Evolutionary conservation across 139 green algal species (phyloP).

Genomic region (Ulvella scutata): DNA sequence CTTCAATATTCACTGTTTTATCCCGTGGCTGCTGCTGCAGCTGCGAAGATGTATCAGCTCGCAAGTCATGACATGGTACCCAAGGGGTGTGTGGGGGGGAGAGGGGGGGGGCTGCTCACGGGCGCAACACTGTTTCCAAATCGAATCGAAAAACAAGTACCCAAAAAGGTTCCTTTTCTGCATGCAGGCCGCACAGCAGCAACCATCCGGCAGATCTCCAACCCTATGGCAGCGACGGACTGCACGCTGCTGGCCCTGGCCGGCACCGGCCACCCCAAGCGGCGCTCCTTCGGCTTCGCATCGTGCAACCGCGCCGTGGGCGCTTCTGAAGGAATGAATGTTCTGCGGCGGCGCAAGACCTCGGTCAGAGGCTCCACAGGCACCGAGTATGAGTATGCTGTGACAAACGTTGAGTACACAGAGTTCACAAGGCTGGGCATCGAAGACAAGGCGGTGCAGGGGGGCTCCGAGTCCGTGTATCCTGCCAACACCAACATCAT

Average conservation of each 20-base stretch:
- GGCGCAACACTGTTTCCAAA: too few species aligned
- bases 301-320: constrained; percentile 82
- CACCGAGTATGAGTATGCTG: constrained; percentile 43
- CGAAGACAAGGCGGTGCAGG: constrained; percentile 36
- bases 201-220: constrained; percentile 83
- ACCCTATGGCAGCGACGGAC: constrained; percentile 89
- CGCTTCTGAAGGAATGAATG: constrained; percentile 91
- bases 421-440: constrained; percentile 88
- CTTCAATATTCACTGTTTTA: too few species aligned
- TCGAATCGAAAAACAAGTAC: too few species aligned
- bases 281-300: constrained; percentile 86
- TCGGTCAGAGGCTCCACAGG: neutral
- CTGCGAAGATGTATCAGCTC: too few species aligned
- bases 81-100: too few species aligned
- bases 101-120: too few species aligned
- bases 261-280: constrained; percentile 37
- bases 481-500: constrained; percentile 98
- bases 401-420: constrained; percentile 98
- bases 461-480: constrained; percentile 32
- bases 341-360: constrained; percentile 47
- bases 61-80: too few species aligned
- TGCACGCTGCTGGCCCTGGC: constrained; percentile 87
- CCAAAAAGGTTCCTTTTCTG: too few species aligned
- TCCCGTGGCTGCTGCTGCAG: too few species aligned
- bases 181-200: constrained; percentile 36